Conservation (phyloP, 2,329 filamentous ascomycete species). For the Apiospora pterosperma region DNA sequence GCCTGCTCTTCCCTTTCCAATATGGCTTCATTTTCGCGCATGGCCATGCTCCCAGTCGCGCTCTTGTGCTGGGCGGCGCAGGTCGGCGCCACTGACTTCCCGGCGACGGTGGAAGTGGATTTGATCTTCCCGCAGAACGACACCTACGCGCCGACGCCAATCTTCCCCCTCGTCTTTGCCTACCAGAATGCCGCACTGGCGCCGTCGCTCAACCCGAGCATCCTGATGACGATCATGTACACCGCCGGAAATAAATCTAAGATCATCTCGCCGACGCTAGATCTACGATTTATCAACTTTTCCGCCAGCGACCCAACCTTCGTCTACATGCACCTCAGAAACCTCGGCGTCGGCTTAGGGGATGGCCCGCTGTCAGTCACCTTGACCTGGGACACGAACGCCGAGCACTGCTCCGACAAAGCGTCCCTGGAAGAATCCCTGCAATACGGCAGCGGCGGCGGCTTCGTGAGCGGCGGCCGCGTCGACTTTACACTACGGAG, state of each 20-base stretch:
- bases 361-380: neutral
- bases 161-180: conserved; percentile 22
- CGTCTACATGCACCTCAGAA: neutral
- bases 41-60: neutral
- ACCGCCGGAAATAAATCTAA: conserved; percentile 4
- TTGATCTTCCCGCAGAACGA: conserved; percentile 24
- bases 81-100: neutral
- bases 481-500: neutral
- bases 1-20: neutral
- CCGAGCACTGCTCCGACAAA: neutral
- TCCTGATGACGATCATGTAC: neutral
- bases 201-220: conserved; percentile 7
- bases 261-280: neutral
- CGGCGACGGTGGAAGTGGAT: conserved; percentile 17
- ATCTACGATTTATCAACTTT: neutral
- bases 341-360: neutral
- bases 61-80: neutral
- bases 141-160: conserved; percentile 18
- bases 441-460: neutral
- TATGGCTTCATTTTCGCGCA: neutral
- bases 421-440: no score
- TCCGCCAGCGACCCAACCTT: neutral
- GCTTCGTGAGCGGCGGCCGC: neutral
- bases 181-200: conserved; percentile 15
- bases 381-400: conserved; percentile 5